phyloP scores from a whole-genome alignment of 2,329 filamentous ascomycete genomes.

The Pestalotiopsis sp. region DNA sequence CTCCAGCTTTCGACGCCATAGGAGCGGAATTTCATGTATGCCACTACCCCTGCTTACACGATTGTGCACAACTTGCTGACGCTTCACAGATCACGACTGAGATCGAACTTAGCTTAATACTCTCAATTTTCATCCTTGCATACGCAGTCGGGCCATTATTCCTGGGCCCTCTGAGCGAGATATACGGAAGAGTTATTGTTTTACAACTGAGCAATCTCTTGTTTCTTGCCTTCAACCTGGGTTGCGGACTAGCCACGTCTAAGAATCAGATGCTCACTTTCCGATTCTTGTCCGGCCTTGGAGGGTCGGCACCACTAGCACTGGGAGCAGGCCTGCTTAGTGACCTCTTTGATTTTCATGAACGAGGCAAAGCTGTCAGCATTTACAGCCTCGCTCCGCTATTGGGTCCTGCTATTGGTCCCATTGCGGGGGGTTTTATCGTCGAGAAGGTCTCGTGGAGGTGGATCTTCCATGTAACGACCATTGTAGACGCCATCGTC shows the following conservation, averaged over 20 bases:
- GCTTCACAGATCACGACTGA: constrained; percentile 12
- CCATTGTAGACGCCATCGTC: constrained; percentile 37
- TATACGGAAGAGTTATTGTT: constrained; percentile 44
- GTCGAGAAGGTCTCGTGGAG: constrained; percentile 43
- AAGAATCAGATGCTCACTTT: constrained; percentile 50
- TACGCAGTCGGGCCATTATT: constrained; percentile 49
- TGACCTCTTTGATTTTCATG: constrained; percentile 34
- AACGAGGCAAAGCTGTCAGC: constrained; percentile 44
- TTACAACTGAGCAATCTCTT: constrained; percentile 50
- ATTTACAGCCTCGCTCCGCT: constrained; percentile 40
- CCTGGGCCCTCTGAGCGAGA: constrained; percentile 34
- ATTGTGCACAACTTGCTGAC: not conserved
- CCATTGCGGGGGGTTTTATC: constrained; percentile 42
- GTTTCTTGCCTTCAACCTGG: constrained; percentile 53
- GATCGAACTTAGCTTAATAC: constrained; percentile 41
- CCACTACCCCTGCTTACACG: not conserved
- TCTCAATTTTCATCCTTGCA: constrained; percentile 50
- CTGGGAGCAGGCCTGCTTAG: constrained; percentile 36
- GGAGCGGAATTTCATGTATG: not conserved
- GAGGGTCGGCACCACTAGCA: constrained; percentile 41
- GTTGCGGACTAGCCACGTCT: constrained; percentile 48
- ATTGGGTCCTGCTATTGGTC: constrained; percentile 35
- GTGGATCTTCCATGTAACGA: constrained; percentile 47
- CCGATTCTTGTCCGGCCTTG: constrained; percentile 50
- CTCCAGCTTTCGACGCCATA: not conserved